Evolutionary conservation across 2,329 filamentous ascomycete genomes (phyloP), one percentile per base, ranked within the genome.

Genomic region (Pseudogymnoascus sp.): DNA sequence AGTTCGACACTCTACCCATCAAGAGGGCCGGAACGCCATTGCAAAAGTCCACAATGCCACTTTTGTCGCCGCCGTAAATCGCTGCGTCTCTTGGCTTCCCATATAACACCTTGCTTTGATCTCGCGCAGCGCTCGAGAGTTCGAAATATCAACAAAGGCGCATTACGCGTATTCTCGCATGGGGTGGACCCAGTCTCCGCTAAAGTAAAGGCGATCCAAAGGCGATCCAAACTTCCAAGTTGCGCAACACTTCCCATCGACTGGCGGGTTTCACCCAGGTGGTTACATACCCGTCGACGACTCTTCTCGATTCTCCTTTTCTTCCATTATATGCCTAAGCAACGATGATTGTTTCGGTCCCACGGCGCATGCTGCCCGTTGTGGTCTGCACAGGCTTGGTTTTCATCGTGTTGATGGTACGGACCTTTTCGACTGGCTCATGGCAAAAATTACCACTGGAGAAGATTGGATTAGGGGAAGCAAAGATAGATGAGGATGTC

Each of bases 381-480:
- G 33, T 39, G 35, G 57, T 58, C 57, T 58, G 33, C 57, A 39
- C 35, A 16, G 37, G 33, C 57, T 18, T 58, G 2, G 25, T 58
- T 25, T 58, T 39, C 33, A 25, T 58, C 16, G 20, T 58, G 2
- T 38, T 58, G 8, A 37, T 58, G 14, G 25, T 58, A 37, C 12
- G 57, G 14, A 25, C 20, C 33, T 37, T 58, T 18, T 58, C 57
- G 38, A 30, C 57, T 18, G 38, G n/a, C 37, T 33, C 61, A 58
- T 62, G 61, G 61, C 33, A 54, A 20, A 33, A 18, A 11, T 41
- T 58, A 33, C 41, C 61, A 9, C 50, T 63, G 7, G 60, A 63
- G 60, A 57, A 59, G 35, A 62, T 63, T n/a, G 61, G 61, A 9
- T 41, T 63, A 5, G 61, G 61, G 6, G 61, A 63, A 9, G 33